Evolutionary conservation across 148 eudicot genomes (phyloP).

Genomic region (Diospyros kaki): DNA sequence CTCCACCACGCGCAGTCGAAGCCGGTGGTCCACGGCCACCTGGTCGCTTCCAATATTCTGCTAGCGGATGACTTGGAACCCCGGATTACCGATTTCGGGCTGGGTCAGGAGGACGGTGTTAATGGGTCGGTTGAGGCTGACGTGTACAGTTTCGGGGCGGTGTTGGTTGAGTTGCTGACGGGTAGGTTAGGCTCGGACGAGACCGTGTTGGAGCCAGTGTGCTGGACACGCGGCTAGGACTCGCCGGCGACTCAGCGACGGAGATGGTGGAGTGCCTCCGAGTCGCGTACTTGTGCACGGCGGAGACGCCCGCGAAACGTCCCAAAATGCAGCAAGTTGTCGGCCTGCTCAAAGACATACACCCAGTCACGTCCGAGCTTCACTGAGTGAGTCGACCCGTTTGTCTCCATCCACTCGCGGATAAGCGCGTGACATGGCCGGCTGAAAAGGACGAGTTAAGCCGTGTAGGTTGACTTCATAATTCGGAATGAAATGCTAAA

Average conservation of each 20-base stretch:
- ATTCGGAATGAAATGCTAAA: too few relatives aligned
- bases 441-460: too few relatives aligned
- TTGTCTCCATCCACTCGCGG: too few relatives aligned
- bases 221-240: conserved; percentile 55
- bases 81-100: conserved; percentile 65
- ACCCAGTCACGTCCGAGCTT: conserved; percentile 22
- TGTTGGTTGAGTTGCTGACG: conserved; percentile 64
- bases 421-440: too few relatives aligned
- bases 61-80: conserved; percentile 71
- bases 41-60: conserved; percentile 74
- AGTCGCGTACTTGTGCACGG: conserved; percentile 88
- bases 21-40: conserved; percentile 80
- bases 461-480: too few relatives aligned
- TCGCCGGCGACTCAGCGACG: conserved; percentile 34
- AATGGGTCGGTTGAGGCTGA: conserved; percentile 45
- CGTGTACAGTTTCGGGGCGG: conserved; percentile 70
- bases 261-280: conserved; percentile 77
- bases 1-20: conserved; percentile 86
- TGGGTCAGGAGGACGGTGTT: conserved; percentile 20
- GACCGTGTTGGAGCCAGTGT: conserved; percentile 31
- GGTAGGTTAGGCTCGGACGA: conserved; percentile 44
- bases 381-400: conserved; percentile 13
- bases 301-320: conserved; percentile 67
- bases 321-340: conserved; percentile 92
- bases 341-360: conserved; percentile 79